Conservation (phyloP, 2,329 filamentous ascomycete species). For the Aspergillus phoenicis region DNA sequence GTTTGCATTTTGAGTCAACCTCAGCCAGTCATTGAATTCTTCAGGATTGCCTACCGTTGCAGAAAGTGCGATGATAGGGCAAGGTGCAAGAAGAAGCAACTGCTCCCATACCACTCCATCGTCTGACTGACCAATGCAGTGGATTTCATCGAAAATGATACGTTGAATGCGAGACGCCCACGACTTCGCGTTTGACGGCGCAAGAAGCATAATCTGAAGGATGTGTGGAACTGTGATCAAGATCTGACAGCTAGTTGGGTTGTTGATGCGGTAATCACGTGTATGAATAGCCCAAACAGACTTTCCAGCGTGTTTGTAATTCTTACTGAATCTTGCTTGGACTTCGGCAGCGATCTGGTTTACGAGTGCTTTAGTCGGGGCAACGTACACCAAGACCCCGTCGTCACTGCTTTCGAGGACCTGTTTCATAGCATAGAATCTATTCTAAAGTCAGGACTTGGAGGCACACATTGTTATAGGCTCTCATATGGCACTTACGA, state of each 20-base stretch:
- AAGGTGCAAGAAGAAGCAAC: constrained; percentile 71
- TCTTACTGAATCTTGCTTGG: constrained; percentile 72
- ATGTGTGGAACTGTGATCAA: constrained; percentile 78
- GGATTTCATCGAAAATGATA: constrained; percentile 82
- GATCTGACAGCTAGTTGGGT: constrained; percentile 70
- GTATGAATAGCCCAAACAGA: constrained; percentile 81
- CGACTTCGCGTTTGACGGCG: constrained; percentile 63
- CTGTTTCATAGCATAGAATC: constrained; percentile 80
- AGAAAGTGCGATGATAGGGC: constrained; percentile 76
- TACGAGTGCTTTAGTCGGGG: constrained; percentile 78
- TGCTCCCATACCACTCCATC: constrained; percentile 81
- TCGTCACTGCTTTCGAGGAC: constrained; percentile 69
- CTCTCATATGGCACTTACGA: constrained; percentile 26
- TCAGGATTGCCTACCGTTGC: constrained; percentile 76
- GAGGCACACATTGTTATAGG: too few relatives aligned
- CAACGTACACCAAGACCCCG: constrained; percentile 74
- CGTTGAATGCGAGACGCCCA: constrained; percentile 71
- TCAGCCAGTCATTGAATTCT: constrained; percentile 71
- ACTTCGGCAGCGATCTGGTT: constrained; percentile 83
- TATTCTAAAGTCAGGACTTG: constrained; percentile 7
- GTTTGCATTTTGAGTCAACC: constrained; percentile 63
- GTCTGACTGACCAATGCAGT: constrained; percentile 75
- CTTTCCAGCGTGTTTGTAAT: constrained; percentile 59
- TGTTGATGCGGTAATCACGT: constrained; percentile 74
- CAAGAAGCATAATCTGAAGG: constrained; percentile 74